Base-by-base conservation (phyloP, 441 rosid species). In the Croton setiger region DNA sequence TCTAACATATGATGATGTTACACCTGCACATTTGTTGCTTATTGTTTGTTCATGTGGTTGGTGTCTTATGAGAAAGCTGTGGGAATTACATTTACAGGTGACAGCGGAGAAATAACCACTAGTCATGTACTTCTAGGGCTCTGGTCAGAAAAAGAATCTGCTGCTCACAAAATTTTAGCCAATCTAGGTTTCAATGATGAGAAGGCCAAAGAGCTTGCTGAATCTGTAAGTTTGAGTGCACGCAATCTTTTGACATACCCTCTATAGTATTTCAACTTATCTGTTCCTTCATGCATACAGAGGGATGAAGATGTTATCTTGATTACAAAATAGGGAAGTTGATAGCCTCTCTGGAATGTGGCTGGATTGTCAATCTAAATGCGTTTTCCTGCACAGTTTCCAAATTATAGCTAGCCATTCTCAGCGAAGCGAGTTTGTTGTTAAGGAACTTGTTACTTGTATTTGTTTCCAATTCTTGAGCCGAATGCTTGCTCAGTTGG, bases 61-160 rank as follows among this genome's bases (percentile, higher is more conserved):
- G 33, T 70, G 10, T 63, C 59, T 62, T 58, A 67, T 49, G 43
- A 48, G 49, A 68, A 63, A 72, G 11, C 37, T 65, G n/a, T 59
- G 33, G 27, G 27, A 39, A 72, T 31, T 76, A 76, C 89, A 91
- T 96, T 31, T 76, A 76, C 89, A 91, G 97, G 84, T 65, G 86
- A 85, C 49, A 69, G 69, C 72, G 97, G 93, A 55, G 96, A 91
- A 78, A 79, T 93, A 72, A 91, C 96, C 59, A 74, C 97, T 0
- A 78, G 85, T 3, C 83, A 88, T 81, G 45, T 91, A 80, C 84
- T 91, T 63, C 85, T 89, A 51, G 96, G 98, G 61, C 76, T 93
- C 66, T 91, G 98, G 97, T 79, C 86, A 41, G 88, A 93, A 68
- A 75, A 72, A 70, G 86, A 86, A 18, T 91, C 98, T 39, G 97